phyloP scores from a whole-genome alignment of 2,329 filamentous ascomycete species.

The Xylariaceae sp. region DNA sequence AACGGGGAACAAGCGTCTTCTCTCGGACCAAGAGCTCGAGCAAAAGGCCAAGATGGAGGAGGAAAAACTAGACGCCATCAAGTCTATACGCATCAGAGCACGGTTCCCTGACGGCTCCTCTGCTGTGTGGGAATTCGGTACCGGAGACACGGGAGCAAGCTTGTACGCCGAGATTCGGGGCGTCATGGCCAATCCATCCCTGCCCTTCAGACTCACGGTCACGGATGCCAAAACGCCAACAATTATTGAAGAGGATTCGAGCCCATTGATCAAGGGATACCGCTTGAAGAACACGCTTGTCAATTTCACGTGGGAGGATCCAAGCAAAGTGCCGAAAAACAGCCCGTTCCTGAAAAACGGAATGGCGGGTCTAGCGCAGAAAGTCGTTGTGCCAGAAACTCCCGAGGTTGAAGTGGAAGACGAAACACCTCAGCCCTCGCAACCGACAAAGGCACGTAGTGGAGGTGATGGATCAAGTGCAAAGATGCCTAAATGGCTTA shows the following conservation, averaged over 20 bases:
- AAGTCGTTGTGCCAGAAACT: constrained; percentile 53
- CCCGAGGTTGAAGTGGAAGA: constrained; percentile 32
- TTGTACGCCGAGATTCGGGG: constrained; percentile 72
- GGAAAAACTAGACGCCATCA: constrained; percentile 62
- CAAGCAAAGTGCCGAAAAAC: constrained; percentile 15
- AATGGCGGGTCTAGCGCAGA: constrained; percentile 50
- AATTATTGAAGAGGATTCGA: constrained; percentile 45
- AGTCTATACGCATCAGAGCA: constrained; percentile 69
- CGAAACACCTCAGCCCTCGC: constrained; percentile 1
- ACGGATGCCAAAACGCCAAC: constrained; percentile 47
- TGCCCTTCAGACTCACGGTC: constrained; percentile 70
- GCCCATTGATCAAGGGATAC: constrained; percentile 67
- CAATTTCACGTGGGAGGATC: constrained; percentile 42
- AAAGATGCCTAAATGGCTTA: constrained; percentile 68
- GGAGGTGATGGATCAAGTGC: constrained; percentile 21
- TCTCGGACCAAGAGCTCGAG: constrained; percentile 77
- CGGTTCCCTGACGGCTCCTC: constrained; percentile 85
- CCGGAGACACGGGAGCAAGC: constrained; percentile 62
- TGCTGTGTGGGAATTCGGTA: constrained; percentile 67
- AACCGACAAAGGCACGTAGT: constrained; percentile 15
- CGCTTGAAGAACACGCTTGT: constrained; percentile 69
- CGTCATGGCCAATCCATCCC: constrained; percentile 61
- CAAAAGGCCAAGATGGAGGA: constrained; percentile 63
- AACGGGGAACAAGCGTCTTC: constrained; percentile 70
- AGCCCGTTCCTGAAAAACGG: constrained; percentile 44